Evolutionary conservation across 139 green algal species (phyloP).

Genomic region (Pleodorina starrii): DNA sequence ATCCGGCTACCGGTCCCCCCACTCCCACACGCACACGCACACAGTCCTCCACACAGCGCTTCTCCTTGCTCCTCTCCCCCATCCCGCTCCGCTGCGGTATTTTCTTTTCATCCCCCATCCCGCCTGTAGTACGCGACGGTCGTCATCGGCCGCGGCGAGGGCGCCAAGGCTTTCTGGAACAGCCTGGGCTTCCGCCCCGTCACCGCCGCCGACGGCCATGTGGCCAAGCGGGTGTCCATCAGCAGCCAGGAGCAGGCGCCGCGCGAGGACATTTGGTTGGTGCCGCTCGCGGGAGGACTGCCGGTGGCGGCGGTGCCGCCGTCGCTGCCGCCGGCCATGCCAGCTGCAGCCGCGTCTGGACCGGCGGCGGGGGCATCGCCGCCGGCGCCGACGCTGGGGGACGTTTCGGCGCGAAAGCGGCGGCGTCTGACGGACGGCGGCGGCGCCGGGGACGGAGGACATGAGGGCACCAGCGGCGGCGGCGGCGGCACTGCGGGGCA

Average conservation of each 20-base stretch:
- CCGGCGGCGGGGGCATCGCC: not conserved
- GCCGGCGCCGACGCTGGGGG: not conserved
- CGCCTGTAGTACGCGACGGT: not conserved
- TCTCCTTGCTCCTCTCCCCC: too few species aligned
- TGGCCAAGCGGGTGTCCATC: not conserved
- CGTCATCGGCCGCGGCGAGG: not conserved
- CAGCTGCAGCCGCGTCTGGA: not conserved
- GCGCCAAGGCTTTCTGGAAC: not conserved
- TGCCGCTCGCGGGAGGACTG: too few species aligned
- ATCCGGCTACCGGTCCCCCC: too few species aligned
- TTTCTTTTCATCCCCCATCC: too few species aligned
- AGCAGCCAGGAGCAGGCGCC: slow-evolving; percentile 12
- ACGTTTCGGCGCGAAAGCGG: not conserved
- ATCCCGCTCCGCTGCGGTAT: too few species aligned
- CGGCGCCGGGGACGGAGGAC: too few species aligned
- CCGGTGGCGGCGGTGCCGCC: too few species aligned
- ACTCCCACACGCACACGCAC: too few species aligned
- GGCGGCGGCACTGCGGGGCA: too few species aligned
- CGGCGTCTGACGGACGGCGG: not conserved
- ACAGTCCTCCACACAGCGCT: too few species aligned
- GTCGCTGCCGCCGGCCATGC: too few species aligned
- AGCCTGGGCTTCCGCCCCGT: slow-evolving; percentile 5
- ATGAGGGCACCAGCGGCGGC: too few species aligned
- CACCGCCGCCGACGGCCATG: not conserved
- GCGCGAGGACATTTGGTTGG: not conserved